Conservation (phyloP, 345 rosid species). For the Carallia pectinifolia region DNA sequence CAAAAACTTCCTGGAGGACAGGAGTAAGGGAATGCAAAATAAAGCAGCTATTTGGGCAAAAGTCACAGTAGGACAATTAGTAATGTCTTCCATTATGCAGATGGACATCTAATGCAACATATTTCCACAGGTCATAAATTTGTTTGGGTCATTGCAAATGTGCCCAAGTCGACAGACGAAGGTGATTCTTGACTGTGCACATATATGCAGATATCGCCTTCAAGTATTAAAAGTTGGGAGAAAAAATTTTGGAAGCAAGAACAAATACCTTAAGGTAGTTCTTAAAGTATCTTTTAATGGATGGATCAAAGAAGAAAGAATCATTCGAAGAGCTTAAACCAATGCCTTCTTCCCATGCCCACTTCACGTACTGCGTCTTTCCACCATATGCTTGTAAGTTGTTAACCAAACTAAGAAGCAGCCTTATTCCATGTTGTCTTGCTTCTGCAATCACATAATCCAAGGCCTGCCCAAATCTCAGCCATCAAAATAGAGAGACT, state of each 20-base stretch:
- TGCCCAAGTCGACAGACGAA: not conserved
- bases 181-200: too few relatives aligned
- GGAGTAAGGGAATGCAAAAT: not conserved
- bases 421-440: conserved; percentile 57
- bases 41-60: not conserved
- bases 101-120: not conserved
- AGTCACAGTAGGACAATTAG: not conserved
- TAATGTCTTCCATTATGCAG: not conserved
- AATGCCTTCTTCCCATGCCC: conserved; percentile 98
- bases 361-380: conserved; percentile 87
- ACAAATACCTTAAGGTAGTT: conserved; percentile 53
- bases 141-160: too few relatives aligned
- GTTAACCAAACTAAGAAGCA: conserved; percentile 82
- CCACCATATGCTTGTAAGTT: conserved; percentile 92
- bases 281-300: conserved; percentile 83
- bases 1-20: not conserved
- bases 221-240: too few relatives aligned
- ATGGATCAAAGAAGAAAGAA: conserved; percentile 95
- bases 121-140: not conserved
- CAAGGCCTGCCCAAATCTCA: conserved; percentile 62
- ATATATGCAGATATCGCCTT: too few relatives aligned
- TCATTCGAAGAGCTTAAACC: conserved; percentile 89
- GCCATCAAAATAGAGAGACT: not conserved
- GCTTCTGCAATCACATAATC: conserved; percentile 94
- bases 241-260: too few relatives aligned